Conservation (phyloP, 164 flowering plant species). For the Vitis labrusca region DNA sequence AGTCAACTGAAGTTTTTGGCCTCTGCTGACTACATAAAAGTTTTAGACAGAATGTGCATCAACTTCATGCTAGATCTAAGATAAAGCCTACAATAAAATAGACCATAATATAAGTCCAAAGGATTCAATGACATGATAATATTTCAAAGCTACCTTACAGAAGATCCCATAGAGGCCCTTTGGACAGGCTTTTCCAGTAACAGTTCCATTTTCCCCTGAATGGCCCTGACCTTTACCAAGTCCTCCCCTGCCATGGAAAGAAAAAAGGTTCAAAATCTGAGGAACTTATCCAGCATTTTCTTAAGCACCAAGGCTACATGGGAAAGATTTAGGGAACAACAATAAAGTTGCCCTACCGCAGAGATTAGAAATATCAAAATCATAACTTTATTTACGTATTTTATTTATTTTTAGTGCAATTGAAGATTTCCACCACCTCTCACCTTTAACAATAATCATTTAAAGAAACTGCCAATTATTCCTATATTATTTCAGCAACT, state of each 20-base stretch:
- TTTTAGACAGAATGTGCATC: constrained; percentile 1
- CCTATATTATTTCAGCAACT: no score
- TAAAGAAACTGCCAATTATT: no score
- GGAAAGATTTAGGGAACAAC: no score
- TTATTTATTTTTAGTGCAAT: no score
- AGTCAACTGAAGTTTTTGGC: background rate
- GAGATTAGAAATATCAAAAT: no score
- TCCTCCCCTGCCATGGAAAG: constrained; percentile 67
- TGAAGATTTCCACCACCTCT: no score
- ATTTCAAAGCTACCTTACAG: constrained; percentile 60
- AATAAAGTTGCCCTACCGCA: no score
- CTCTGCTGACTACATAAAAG: background rate
- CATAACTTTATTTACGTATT: no score
- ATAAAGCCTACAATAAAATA: background rate
- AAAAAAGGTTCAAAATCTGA: background rate
- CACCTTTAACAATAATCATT: no score
- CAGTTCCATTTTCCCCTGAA: constrained; percentile 72
- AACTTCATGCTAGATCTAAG: background rate
- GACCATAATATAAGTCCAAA: background rate
- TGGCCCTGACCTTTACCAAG: constrained; percentile 52
- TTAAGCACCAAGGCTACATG: no score
- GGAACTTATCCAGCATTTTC: background rate
- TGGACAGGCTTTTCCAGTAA: constrained; percentile 89
- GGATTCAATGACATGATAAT: background rate
- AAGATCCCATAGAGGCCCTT: constrained; percentile 88